Evolutionary conservation across 2,329 filamentous ascomycete species (phyloP).

Genomic region (Lasiodiplodia theobromae): DNA sequence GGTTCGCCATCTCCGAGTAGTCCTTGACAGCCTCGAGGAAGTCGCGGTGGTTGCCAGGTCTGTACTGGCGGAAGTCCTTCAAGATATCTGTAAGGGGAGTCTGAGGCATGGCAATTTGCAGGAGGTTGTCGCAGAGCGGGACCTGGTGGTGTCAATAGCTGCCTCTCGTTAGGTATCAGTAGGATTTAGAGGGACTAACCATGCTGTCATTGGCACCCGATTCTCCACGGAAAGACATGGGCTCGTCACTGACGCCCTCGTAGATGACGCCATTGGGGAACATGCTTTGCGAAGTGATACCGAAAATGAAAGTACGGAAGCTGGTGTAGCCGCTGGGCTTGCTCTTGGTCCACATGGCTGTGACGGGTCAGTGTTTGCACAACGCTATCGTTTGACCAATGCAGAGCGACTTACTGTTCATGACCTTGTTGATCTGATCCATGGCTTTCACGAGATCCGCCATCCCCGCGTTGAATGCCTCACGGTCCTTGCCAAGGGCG

Average conservation of each 20-base stretch:
- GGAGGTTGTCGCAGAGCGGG: constrained; percentile 85
- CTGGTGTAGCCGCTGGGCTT: constrained; percentile 83
- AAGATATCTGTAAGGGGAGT: constrained; percentile 90
- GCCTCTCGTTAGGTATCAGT: background rate
- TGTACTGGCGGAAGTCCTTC: constrained; percentile 85
- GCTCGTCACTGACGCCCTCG: constrained; percentile 78
- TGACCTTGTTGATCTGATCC: constrained; percentile 75
- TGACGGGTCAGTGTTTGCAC: background rate
- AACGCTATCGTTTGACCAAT: background rate
- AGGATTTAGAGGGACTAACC: constrained; percentile 48
- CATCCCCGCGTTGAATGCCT: constrained; percentile 64
- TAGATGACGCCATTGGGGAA: constrained; percentile 92
- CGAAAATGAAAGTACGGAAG: constrained; percentile 97
- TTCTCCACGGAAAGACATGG: constrained; percentile 86
- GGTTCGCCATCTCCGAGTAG: constrained; percentile 57
- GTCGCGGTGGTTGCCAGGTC: constrained; percentile 85
- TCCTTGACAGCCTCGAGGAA: constrained; percentile 77
- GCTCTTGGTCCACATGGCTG: constrained; percentile 88
- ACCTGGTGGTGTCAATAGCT: constrained; percentile 55
- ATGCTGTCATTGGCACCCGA: constrained; percentile 95
- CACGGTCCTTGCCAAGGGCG: constrained; percentile 53
- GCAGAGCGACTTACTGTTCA: constrained; percentile 67
- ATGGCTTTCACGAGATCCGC: constrained; percentile 65
- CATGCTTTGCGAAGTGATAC: constrained; percentile 92
- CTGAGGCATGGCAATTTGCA: constrained; percentile 84